Evolutionary conservation across 805 yeast genomes (phyloP).

Genomic region (Teunomyces aglyptinius): DNA sequence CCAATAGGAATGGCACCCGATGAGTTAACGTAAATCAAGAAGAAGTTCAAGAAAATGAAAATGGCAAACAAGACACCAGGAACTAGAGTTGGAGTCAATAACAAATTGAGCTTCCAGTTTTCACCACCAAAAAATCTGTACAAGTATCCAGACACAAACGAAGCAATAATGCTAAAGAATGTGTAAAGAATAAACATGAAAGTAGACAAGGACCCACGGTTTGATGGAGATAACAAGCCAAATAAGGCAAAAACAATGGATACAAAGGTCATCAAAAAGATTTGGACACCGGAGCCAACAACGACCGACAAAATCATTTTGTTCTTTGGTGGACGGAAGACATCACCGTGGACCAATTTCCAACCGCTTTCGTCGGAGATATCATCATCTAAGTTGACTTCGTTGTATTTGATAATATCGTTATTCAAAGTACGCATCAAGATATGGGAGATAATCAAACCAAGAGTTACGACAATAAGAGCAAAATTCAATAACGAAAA

Average conservation of each 20-base stretch:
- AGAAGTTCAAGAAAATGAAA: constrained; percentile 74
- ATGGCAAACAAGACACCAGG: constrained; percentile 73
- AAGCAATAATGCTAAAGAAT: constrained; percentile 75
- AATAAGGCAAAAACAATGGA: constrained; percentile 81
- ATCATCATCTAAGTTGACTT: constrained; percentile 81
- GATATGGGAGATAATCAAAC: constrained; percentile 75
- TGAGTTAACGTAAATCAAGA: constrained; percentile 71
- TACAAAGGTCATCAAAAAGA: constrained; percentile 69
- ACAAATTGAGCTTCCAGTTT: constrained; percentile 82
- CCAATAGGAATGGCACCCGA: constrained; percentile 96
- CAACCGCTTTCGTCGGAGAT: constrained; percentile 93
- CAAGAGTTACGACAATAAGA: constrained; percentile 71
- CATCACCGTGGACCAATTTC: constrained; percentile 95
- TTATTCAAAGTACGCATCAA: constrained; percentile 74
- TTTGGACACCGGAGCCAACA: constrained; percentile 85
- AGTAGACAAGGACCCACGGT: constrained; percentile 90
- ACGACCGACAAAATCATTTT: constrained; percentile 73
- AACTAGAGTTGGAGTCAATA: constrained; percentile 77
- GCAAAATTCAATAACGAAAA: constrained; percentile 87
- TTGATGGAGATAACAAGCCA: constrained; percentile 90
- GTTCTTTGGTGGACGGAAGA: constrained; percentile 78
- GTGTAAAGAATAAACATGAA: constrained; percentile 85
- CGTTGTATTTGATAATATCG: constrained; percentile 87
- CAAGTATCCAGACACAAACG: constrained; percentile 80
- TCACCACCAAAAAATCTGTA: constrained; percentile 92